A percentile compares a stretch with the other conserved stretches of the same genome.
These are phyloP conservation scores for Fusarium praegraminearum DNA, from an alignment of 2,329 filamentous ascomycete species.

Conservation along the genomic window DNA sequence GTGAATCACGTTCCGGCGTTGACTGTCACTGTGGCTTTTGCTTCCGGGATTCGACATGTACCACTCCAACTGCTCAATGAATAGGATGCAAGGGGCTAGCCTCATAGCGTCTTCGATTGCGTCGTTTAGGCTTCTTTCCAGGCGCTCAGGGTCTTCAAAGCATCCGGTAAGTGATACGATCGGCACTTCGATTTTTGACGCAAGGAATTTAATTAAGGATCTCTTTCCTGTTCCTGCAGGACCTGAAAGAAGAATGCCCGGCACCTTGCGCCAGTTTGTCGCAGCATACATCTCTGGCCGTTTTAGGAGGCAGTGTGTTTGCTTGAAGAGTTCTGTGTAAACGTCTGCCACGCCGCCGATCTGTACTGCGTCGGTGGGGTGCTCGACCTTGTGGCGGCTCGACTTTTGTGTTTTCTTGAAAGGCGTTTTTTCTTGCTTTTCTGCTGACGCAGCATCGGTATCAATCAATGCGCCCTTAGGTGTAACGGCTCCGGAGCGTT, in stretches of 20 bases:
- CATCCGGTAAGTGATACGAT: constrained; percentile 69
- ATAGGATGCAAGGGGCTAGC: constrained; percentile 88
- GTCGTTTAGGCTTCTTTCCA: constrained; percentile 56
- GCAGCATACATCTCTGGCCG: constrained; percentile 36
- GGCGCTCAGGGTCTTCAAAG: constrained; percentile 55
- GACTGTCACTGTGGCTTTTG: constrained; percentile 86
- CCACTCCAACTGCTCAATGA: constrained; percentile 88
- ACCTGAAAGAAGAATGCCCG: constrained; percentile 79
- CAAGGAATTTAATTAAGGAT: constrained; percentile 79
- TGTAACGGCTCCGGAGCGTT: constrained; percentile 27
- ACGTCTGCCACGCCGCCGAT: constrained; percentile 51
- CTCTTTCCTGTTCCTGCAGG: constrained; percentile 86
- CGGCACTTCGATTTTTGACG: constrained; percentile 77
- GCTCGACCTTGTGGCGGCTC: constrained; percentile 50
- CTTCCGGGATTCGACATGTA: constrained; percentile 85
- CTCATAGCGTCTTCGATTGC: constrained; percentile 81
- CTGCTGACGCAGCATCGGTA: constrained; percentile 29
- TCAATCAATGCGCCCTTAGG: constrained; percentile 40
- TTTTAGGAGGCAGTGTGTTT: constrained; percentile 36
- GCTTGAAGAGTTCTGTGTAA: constrained; percentile 38
- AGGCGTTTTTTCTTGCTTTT: constrained; percentile 47
- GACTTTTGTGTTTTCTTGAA: constrained; percentile 50
- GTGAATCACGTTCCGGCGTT: constrained; percentile 86
- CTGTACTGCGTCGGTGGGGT: constrained; percentile 31
- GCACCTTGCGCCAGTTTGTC: constrained; percentile 24